Evolutionary conservation across 1,284 basidiomycete species (phyloP).

Genomic region (Fomes fomentarius): DNA sequence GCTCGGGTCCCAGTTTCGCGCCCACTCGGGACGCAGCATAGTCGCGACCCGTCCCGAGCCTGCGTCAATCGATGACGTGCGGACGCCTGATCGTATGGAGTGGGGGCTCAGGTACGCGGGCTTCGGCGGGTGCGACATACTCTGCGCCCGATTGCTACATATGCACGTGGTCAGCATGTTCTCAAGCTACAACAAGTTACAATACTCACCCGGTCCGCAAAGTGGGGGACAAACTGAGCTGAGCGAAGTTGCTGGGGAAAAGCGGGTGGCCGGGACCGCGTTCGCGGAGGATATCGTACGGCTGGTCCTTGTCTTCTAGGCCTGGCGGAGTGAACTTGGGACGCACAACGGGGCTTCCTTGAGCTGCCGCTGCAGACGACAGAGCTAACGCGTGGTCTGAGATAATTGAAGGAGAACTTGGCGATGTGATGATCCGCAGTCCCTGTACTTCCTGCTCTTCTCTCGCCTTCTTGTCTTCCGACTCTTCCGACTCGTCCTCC

Average conservation of each 20-base stretch:
- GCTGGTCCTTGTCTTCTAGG: slow-evolving; percentile 21
- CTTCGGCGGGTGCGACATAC: slow-evolving; percentile 33
- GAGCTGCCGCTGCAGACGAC: slow-evolving; percentile 16
- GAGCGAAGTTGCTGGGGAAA: slow-evolving; percentile 64
- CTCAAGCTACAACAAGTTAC: background rate
- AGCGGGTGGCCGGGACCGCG: slow-evolving; percentile 63
- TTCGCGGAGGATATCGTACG: slow-evolving; percentile 44
- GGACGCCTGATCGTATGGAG: slow-evolving; percentile 25
- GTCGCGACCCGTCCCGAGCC: slow-evolving; percentile 16
- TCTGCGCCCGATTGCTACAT: slow-evolving; percentile 27
- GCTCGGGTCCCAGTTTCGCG: slow-evolving; percentile 36
- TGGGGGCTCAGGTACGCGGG: slow-evolving; percentile 32
- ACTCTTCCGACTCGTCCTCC: slow-evolving; percentile 29
- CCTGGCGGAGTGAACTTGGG: slow-evolving; percentile 13
- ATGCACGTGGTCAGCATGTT: background rate
- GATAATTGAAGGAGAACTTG: slow-evolving; percentile 27
- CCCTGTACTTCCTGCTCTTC: slow-evolving; percentile 50
- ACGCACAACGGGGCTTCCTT: slow-evolving; percentile 19
- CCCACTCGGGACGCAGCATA: slow-evolving; percentile 34
- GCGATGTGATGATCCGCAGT: slow-evolving; percentile 56
- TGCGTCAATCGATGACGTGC: slow-evolving; percentile 16
- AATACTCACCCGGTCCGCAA: slow-evolving; percentile 53
- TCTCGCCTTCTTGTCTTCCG: slow-evolving; percentile 20
- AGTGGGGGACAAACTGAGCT: slow-evolving; percentile 59
- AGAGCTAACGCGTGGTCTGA: slow-evolving; percentile 2